Evolutionary conservation across 1,284 basidiomycete species (phyloP), one percentile per base, ranked within the genome.

Genomic region (Leccinum pachyderme): DNA sequence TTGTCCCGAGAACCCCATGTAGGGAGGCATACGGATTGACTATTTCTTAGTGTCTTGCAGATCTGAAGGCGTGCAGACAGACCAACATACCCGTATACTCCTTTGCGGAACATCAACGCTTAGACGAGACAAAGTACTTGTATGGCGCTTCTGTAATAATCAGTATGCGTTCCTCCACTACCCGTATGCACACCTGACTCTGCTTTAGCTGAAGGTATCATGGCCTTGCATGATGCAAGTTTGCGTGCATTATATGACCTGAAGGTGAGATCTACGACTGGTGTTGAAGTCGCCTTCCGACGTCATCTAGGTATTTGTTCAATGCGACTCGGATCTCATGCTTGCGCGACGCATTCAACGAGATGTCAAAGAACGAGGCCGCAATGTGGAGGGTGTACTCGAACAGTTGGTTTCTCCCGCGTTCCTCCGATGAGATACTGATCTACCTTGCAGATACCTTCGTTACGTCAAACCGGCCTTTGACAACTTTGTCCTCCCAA

Each of bases 101-200:
- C 1, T 99, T 99, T 71, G 80, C 83, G 18, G 81, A 93, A 61
- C 96, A 99, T 73, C 94, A 98, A 68, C 81, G 96, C 33, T 73
- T 91, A 53, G 78, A 84, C 4, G 92, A 96, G 67, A 91, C 83
- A 32, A 91, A 93, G 66, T 97, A 98, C 72, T 77, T 98, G 1
- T 99, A 98, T 70, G 96, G 96, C 1, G 94, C 95, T 4, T 86
- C 89, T n/a, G 91, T 98, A 47, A 90, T 98, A 63, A 95, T 98
- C 59, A 83, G 91, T 89, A 67, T 59, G 35, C 11, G 22, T 39
- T 69, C 63, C 46, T 51, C 55, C 13, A 31, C 37, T 32, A 15
- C 45, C 18, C 25, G n/a, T 15, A 25, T 37, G n/a, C 41, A 33
- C 32, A 29, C 35, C 43, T 60, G 5, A 60, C 13, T 12, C 37